Conservation (phyloP, 2,329 filamentous ascomycete species). For the Hypoxylon sp. region DNA sequence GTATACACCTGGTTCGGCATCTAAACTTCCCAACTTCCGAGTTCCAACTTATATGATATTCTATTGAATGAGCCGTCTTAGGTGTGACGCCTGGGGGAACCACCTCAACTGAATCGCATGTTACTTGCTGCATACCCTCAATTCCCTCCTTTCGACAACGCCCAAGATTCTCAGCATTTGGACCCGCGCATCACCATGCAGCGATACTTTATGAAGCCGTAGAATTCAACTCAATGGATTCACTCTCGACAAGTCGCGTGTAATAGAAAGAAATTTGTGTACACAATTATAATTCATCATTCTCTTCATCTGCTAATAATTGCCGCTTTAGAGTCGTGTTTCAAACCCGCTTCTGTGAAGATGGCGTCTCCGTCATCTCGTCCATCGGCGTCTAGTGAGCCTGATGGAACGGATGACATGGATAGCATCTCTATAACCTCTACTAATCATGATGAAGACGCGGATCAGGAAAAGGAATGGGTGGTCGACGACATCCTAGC, state of each 20-base stretch:
- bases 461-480: slow-evolving; percentile 61
- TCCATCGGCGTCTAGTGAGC: slow-evolving; percentile 22
- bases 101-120: not conserved
- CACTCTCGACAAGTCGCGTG: not conserved
- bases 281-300: not conserved
- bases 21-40: not conserved
- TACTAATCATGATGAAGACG: slow-evolving; percentile 52
- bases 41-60: not conserved
- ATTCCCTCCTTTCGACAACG: not conserved
- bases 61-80: too few relatives aligned
- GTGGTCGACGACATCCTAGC: slow-evolving; percentile 67
- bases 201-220: not conserved
- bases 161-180: not conserved
- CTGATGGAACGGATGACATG: slow-evolving; percentile 55
- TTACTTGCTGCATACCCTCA: not conserved
- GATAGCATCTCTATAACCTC: slow-evolving; percentile 70
- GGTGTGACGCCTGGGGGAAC: not conserved
- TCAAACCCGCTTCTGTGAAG: slow-evolving; percentile 1
- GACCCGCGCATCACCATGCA: not conserved
- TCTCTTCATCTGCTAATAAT: not conserved
- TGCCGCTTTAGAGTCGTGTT: not conserved
- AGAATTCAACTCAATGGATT: not conserved
- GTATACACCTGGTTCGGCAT: not conserved
- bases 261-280: not conserved
- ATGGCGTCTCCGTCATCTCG: slow-evolving; percentile 30